Conservation (phyloP, 176 grass and related monocot genomes). For the Dactylis glomerata region DNA sequence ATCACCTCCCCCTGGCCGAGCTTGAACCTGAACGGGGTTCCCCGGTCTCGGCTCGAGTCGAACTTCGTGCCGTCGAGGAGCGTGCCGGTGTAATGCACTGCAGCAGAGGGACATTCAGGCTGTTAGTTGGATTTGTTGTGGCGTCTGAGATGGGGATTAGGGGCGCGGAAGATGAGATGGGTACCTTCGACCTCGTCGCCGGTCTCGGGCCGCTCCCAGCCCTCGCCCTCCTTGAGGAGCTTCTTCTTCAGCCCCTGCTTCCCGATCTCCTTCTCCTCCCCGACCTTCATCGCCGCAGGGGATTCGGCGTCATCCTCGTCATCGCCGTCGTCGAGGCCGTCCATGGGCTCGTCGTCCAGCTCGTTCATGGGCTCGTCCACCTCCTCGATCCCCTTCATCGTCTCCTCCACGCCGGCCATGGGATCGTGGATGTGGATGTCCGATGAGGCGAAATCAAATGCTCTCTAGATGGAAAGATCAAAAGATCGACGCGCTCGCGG, state of each 20-base stretch:
- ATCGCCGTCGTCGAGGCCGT: conserved; percentile 17
- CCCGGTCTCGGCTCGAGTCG: conserved; percentile 87
- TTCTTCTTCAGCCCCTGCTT: conserved; percentile 81
- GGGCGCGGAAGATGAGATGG: neutral
- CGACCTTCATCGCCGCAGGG: conserved; percentile 35
- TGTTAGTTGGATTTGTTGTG: neutral
- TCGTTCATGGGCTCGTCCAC: conserved; percentile 34
- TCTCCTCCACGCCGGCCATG: conserved; percentile 8
- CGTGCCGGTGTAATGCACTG: conserved; percentile 93
- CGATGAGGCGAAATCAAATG: neutral
- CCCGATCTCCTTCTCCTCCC: conserved; percentile 88
- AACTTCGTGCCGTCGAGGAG: conserved; percentile 87
- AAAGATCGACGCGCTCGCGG: neutral
- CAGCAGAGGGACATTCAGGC: neutral
- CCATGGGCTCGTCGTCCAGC: conserved; percentile 9
- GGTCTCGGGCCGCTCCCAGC: conserved; percentile 64
- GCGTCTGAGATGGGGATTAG: neutral
- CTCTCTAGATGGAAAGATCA: neutral
- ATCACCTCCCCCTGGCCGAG: conserved; percentile 91
- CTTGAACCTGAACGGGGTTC: conserved; percentile 85
- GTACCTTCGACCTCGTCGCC: conserved; percentile 89
- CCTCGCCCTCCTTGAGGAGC: conserved; percentile 72
- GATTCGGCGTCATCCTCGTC: conserved; percentile 9
- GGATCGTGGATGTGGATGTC: neutral
- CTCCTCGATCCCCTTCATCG: neutral